Evolutionary conservation across 495 filamentous ascomycete species (phyloP), one percentile per base, ranked within the genome.

Genomic region (Evernia prunastri): DNA sequence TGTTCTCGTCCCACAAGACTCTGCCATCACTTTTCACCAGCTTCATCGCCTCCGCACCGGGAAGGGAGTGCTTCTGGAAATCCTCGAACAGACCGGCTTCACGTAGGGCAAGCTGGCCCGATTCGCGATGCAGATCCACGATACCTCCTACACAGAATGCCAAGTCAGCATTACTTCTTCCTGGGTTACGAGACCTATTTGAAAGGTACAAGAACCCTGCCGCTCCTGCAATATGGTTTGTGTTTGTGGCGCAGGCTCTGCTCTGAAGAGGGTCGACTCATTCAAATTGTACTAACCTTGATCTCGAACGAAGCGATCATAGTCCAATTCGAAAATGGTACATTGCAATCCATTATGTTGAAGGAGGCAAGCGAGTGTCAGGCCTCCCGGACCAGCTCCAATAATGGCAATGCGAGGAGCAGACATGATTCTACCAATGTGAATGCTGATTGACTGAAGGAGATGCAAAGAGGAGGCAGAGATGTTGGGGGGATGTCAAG

Each of bases 341-440:
- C 73, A 74, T 42, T 74, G 33, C 4, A 62, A 39, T 17, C 43
- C 33, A n/a, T 56, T 62, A 10, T 53, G 60, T 51, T 76, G 70
- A 49, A 87, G 77, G 29, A 86, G 76, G 13, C 80, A 78, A 29
- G 81, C 84, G 37, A 87, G 73, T 63, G 76, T 79, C 53, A 81
- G 78, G 42, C 84, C 83, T 17, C 74, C 73, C 4, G 84, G 84
- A 20, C 84, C 83, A 54, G 78, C 82, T 61, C 83, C 83, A 45
- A 85, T 74, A 59, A 86, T 85, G 61, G 82, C 82, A 57, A 86
- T 82, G n/a, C 45, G 54, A 25, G 51, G 64, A 17, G 65, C 18
- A 23, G 59, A 61, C 59, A 61, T 61, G 42, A 35, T 51, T 47
- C 1, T 61, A n/a, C n/a, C n/a, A n/a, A n/a, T n/a, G n/a, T n/a